Evolutionary conservation across 495 filamentous ascomycete genomes (phyloP).

Genomic region (Lophiotrema nucula): DNA sequence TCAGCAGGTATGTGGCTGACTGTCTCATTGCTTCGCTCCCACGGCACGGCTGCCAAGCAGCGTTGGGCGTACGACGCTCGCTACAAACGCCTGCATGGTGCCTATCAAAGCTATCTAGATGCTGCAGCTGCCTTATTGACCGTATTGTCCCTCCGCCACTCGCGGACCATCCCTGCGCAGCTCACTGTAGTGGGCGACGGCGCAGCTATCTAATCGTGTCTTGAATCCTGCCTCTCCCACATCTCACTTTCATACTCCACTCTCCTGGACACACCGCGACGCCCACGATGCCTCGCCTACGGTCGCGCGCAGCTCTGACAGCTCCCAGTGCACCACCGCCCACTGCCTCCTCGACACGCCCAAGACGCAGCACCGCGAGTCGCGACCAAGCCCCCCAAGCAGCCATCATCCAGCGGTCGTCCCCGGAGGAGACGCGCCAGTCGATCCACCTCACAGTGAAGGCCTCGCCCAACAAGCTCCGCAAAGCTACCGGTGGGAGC

Average conservation of each 20-base stretch:
- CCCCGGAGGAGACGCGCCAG: constrained; percentile 56
- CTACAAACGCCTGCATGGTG: constrained; percentile 16
- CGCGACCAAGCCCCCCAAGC: constrained; percentile 49
- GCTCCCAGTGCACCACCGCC: constrained; percentile 40
- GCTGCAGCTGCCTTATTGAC: not conserved
- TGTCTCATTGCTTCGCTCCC: not conserved
- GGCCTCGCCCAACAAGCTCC: constrained; percentile 76
- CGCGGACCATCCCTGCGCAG: constrained; percentile 18
- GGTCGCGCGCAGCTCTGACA: constrained; percentile 48
- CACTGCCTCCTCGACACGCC: constrained; percentile 40
- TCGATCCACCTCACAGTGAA: constrained; percentile 81
- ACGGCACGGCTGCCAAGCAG: constrained; percentile 3
- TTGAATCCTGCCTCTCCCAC: not conserved
- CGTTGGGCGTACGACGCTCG: not conserved
- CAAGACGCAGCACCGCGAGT: constrained; percentile 33
- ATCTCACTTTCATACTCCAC: not conserved
- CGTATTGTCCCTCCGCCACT: constrained; percentile 4
- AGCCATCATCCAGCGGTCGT: constrained; percentile 50
- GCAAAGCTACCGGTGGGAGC: constrained; percentile 62
- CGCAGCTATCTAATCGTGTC: no score
- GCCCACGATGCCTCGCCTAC: constrained; percentile 50
- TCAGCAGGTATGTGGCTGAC: constrained; percentile 33
- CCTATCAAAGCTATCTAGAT: not conserved
- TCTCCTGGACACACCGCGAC: constrained; percentile 1
- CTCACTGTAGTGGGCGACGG: constrained; percentile 1